Evolutionary conservation across 2,329 filamentous ascomycete genomes (phyloP), one percentile per base, ranked within the genome.

Genomic region (Coniella lustricola): DNA sequence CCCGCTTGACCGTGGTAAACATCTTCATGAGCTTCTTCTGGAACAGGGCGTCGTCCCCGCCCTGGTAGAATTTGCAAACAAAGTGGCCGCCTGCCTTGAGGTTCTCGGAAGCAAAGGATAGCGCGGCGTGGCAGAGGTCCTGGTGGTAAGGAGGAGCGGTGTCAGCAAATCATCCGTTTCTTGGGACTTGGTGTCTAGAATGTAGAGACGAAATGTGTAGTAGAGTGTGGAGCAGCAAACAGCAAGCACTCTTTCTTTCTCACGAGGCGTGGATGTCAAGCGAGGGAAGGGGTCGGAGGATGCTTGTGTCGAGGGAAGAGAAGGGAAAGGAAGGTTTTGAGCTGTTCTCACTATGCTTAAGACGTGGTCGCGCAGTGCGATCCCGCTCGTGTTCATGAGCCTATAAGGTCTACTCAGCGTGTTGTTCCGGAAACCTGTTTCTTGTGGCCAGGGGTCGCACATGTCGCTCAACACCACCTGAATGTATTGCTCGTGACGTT

Each of bases 311-410:
- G n/a, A n/a, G n/a, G n/a, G n/a, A n/a, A n/a, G n/a, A n/a, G n/a
- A n/a, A n/a, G n/a, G n/a, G n/a, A n/a, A 2, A 36, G 16, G 13
- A 8, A 9, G 16, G 20, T n/a, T 3, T 10, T 18, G 25, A 14
- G 14, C 84, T 63, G 70, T n/a, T n/a, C n/a, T n/a, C n/a, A 96
- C 91, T 88, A 98, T 97, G 69, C 90, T 96, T 25, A 88, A 87
- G 9, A 82, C 84, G 68, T 98, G 93, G 67, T 98, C 93, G 56
- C 83, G 81, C 63, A 95, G 93, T 17, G 69, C 69, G 60, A 88
- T 85, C 49, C 93, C 93, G 70, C 87, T 95, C 59, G 91, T 96
- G 69, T 98, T 98, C 90, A 96, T 95, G 85, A 98, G 85, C 93
- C 93, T 98, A 77, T 94, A 93, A 56, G 90, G 89, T 80, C 93